Evolutionary conservation across 2,329 filamentous ascomycete genomes (phyloP), one percentile per base, ranked within the genome.

Genomic region (Onygenales sp.): DNA sequence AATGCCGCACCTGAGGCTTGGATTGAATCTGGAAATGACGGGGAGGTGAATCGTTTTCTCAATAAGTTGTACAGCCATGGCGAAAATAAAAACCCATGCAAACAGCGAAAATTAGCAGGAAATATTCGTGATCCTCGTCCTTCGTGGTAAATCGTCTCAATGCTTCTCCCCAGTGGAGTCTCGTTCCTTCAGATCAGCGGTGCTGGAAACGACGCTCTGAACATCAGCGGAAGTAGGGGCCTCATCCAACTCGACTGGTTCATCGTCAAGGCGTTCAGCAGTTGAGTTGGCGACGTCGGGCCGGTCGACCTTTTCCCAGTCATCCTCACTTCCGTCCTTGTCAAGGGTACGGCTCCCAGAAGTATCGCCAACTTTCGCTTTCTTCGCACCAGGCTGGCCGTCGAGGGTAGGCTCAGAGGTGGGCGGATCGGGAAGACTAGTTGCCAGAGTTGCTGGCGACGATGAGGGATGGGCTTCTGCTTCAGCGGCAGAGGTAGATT

Each of bases 381-480:
- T 78, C 66, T 79, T 79, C 44, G 69, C 55, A 11, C 71, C 69
- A 17, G 72, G 70, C 60, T 76, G 63, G 27, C 67, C 72, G n/a
- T 68, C 61, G 38, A 70, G 63, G n/a, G 63, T 64, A 5, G 75
- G 76, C 45, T 78, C 74, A 39, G 68, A 60, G 9, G 72, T 77
- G 2, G 76, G 75, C 13, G 73, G 69, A 58, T 78, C 72, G 33
- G 77, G 76, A 11, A 79, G 69, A 55, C 69, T 67, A 7, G 72
- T 67, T 11, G 72, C 70, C 47, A 75, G 63, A n/a, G 57, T 51
- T 47, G 61, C 60, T 9, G 61, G 59, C 5, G 61, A 63, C 10
- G 44, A 50, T 36, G 66, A 59, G 9, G 17, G n/a, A 27, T 43
- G 11, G 60, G 67, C 9, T 63, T 59, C 2, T 57, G 11, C 61